These are phyloP conservation scores for Gossypium thurberi DNA, from an alignment of 345 rosid genomes.

Conservation along the genomic window DNA sequence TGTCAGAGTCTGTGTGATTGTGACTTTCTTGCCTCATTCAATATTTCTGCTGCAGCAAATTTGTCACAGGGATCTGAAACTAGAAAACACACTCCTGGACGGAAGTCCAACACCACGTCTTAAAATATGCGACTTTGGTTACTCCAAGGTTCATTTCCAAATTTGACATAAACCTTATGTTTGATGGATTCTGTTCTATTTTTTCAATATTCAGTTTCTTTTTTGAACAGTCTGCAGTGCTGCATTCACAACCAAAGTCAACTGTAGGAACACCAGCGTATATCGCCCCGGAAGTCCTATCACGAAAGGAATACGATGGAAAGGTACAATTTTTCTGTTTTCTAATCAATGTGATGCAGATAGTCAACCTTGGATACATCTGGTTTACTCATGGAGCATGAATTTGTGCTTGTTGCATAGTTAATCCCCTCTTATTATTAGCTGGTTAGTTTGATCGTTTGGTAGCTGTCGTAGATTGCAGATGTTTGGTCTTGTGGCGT, in stretches of 20 bases:
- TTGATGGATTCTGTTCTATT: background rate
- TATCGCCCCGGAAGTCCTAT: slow-evolving; percentile 67
- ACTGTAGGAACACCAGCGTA: slow-evolving; percentile 77
- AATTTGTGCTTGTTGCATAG: background rate
- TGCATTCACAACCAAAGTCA: slow-evolving; percentile 70
- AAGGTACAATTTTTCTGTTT: slow-evolving; percentile 35
- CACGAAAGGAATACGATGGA: slow-evolving; percentile 64
- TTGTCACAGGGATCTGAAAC: slow-evolving; percentile 56
- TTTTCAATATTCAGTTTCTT: slow-evolving; percentile 1
- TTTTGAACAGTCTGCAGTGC: slow-evolving; percentile 45
- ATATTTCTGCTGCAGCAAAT: slow-evolving; percentile 38
- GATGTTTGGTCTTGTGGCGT: slow-evolving; percentile 89
- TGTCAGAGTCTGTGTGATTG: background rate
- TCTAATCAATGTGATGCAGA: background rate
- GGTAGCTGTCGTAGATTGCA: slow-evolving; percentile 31
- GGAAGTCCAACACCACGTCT: slow-evolving; percentile 55
- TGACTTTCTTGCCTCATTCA: background rate
- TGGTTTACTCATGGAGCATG: background rate
- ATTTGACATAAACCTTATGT: background rate
- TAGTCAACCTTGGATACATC: background rate
- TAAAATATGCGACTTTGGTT: slow-evolving; percentile 59
- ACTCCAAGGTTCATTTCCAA: slow-evolving; percentile 39
- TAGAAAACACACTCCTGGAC: slow-evolving; percentile 57
- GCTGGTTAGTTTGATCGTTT: background rate
- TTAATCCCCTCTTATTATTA: background rate